Percentiles rank a stretch among this genome's conserved stretches.
These are phyloP conservation scores for Lobulomyces angularis DNA, from an alignment of 192 early-diverging fungal species.

Conservation along the genomic window DNA sequence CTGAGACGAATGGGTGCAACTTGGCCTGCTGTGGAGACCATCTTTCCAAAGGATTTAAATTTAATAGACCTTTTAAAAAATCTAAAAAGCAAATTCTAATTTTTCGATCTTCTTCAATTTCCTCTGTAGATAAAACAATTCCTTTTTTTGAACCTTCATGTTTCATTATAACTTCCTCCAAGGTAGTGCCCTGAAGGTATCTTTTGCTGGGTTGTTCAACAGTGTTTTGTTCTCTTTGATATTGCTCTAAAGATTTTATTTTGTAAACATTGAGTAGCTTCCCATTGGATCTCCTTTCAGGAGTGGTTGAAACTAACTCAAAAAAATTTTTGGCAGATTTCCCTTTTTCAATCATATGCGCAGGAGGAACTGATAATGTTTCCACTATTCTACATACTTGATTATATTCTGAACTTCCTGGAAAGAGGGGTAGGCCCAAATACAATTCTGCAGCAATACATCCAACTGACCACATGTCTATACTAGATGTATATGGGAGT, in stretches of 20 bases:
- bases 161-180: slow-evolving; percentile 82
- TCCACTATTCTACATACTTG: slow-evolving; percentile 90
- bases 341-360: slow-evolving; percentile 87
- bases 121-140: slow-evolving; percentile 45
- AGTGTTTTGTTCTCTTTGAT: slow-evolving; percentile 64
- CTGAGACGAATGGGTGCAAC: slow-evolving; percentile 91
- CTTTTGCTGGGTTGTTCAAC: slow-evolving; percentile 83
- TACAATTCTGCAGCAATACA: slow-evolving; percentile 97
- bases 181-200: slow-evolving; percentile 76
- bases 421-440: slow-evolving; percentile 88
- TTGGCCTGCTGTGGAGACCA: slow-evolving; percentile 93
- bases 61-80: slow-evolving; percentile 81
- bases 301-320: slow-evolving; percentile 42
- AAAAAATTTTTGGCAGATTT: slow-evolving; percentile 81
- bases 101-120: slow-evolving; percentile 59
- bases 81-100: slow-evolving; percentile 54
- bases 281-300: too few relatives aligned
- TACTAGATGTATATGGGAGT: slow-evolving; percentile 73
- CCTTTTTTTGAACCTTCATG: too few relatives aligned
- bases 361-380: slow-evolving; percentile 56
- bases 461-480: slow-evolving; percentile 98
- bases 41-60: slow-evolving; percentile 79
- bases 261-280: slow-evolving; percentile 34
- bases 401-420: slow-evolving; percentile 92
- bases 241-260: slow-evolving; percentile 71